Evolutionary conservation across 305 asterid species (phyloP), one percentile per base, ranked within the genome.

Genomic region (Plantago coronopus): DNA sequence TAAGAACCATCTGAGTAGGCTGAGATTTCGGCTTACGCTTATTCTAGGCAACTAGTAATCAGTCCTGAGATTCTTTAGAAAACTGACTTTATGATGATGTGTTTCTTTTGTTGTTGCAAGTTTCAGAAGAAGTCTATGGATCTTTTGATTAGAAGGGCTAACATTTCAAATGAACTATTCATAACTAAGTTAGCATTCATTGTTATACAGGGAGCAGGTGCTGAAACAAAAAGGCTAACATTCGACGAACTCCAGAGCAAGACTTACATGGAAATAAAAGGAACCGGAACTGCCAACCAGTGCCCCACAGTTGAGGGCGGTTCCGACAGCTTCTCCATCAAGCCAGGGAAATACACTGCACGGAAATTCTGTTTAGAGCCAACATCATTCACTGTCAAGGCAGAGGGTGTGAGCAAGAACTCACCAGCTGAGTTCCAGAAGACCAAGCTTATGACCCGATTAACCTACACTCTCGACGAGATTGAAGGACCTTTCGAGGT

Each of bases 381-480:
- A 7, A 89, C 99, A 5, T 89, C 99, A 38, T 89, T 93, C 94
- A 93, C 97, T 0, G 99, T 93, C 31, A 93, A 93, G 56, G 96
- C 99, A 1, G 97, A 89, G 55, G 81, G 97, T 0, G 81, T 82
- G 2, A 78, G 31, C 87, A 93, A 87, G 79, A 93, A 89, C n/a
- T 27, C 96, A 2, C 72, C 91, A 6, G 82, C 95, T 0, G 97
- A 89, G 16, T 93, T 93, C 91, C 98, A 93, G 49, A 87, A 81
- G 58, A 89, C 97, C n/a, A 93, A 93, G 84, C 99, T 93, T 67
- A 93, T 93, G 99, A 89, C 97, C 20, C 95, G 99, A 19, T 65
- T 93, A 29, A 93, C 99, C 80, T 93, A 93, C 89, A 93, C 97
- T 16, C 86, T 93, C 0, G 98, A 93, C 21, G 97, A 93, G 75